Percentiles rank a stretch among this genome's conserved stretches.
Conservation (phyloP, 2,329 filamentous ascomycete species). For the Paecilomyces dactylethromorphus region DNA sequence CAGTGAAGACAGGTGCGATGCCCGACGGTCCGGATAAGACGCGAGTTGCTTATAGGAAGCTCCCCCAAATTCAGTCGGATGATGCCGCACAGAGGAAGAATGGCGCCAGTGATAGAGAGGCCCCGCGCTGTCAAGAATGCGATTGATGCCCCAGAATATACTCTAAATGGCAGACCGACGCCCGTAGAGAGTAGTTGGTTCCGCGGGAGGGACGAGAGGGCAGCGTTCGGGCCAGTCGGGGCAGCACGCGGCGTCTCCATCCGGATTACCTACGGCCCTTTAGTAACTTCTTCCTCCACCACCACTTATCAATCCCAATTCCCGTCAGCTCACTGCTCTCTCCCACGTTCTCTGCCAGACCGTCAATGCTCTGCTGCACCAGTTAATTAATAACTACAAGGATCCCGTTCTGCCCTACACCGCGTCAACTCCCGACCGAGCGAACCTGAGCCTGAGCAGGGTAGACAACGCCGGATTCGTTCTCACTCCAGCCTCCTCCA, state of each 20-base stretch:
- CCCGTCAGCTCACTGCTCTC: not conserved
- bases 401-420: not conserved
- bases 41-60: not conserved
- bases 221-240: not conserved
- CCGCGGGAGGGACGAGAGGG: not conserved
- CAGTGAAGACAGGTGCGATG: not conserved
- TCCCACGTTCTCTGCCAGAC: not conserved
- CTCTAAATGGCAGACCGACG: not conserved
- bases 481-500: slow-evolving; percentile 4
- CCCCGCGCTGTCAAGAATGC: not conserved
- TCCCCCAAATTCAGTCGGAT: not conserved
- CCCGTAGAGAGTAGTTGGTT: not conserved
- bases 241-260: not conserved
- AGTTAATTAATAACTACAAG: not conserved
- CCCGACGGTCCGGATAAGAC: not conserved
- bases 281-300: not conserved
- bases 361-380: not conserved
- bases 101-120: not conserved
- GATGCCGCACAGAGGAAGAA: not conserved
- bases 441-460: not conserved
- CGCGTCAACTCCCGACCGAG: not conserved
- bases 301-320: not conserved
- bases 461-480: not conserved
- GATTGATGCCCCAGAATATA: not conserved
- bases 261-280: not conserved